A percentile compares a stretch with the other conserved stretches of the same genome.
Conservation (phyloP, 345 rosid species). For the Citropsis articulata region DNA sequence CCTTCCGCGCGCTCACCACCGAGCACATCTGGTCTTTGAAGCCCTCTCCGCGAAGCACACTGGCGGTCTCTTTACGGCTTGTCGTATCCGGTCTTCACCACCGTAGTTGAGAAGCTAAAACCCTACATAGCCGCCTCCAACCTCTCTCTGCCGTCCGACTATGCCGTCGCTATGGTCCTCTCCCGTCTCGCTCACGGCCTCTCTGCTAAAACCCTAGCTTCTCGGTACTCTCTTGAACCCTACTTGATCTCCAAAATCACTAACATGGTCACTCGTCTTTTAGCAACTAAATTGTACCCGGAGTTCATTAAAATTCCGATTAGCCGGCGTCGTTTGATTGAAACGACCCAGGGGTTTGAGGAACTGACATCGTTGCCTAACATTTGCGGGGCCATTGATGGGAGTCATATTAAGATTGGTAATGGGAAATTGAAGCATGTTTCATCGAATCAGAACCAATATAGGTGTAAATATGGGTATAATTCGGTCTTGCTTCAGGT, state of each 20-base stretch:
- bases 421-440: slow-evolving; percentile 6
- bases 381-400: slow-evolving; percentile 86
- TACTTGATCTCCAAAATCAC: slow-evolving; percentile 90
- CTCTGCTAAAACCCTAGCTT: slow-evolving; percentile 68
- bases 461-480: slow-evolving; percentile 63
- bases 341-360: slow-evolving; percentile 87
- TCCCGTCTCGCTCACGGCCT: slow-evolving; percentile 82
- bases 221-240: slow-evolving; percentile 80
- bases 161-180: slow-evolving; percentile 92
- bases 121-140: slow-evolving; percentile 86
- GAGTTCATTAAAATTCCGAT: slow-evolving; percentile 91
- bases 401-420: slow-evolving; percentile 62
- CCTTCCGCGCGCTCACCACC: slow-evolving; percentile 86
- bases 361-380: slow-evolving; percentile 91
- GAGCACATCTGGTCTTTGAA: slow-evolving; percentile 84
- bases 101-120: slow-evolving; percentile 83
- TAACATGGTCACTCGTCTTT: slow-evolving; percentile 87
- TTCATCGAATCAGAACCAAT: slow-evolving; percentile 23
- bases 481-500: slow-evolving; percentile 83
- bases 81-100: slow-evolving; percentile 85
- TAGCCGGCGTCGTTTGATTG: slow-evolving; percentile 74
- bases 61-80: slow-evolving; percentile 90
- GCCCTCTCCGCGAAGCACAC: slow-evolving; percentile 77
- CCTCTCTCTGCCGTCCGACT: slow-evolving; percentile 92
- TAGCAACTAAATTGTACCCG: slow-evolving; percentile 88